phyloP scores from a whole-genome alignment of 495 filamentous ascomycete species.

The Aspergillus ostianus region DNA sequence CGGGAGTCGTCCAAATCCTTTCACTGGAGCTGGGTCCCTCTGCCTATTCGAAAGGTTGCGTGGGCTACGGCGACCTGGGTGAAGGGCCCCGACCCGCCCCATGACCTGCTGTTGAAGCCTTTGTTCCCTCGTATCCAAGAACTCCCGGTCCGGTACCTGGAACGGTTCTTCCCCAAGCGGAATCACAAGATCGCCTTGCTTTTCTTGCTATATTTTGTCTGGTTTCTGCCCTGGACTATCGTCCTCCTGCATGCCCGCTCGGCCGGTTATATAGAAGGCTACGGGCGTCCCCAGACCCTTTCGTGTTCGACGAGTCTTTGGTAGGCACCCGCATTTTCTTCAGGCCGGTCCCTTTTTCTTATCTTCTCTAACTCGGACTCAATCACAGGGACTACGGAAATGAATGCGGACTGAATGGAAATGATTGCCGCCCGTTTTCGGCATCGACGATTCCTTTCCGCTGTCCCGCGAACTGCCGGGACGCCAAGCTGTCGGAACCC shows the following conservation, averaged over 20 bases:
- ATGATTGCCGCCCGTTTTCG: constrained; percentile 77
- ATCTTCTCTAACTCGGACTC: neutral
- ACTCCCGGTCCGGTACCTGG: constrained; percentile 61
- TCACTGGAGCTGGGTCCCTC: constrained; percentile 52
- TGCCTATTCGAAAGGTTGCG: constrained; percentile 47
- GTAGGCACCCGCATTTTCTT: constrained; percentile 29
- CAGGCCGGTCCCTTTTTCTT: neutral
- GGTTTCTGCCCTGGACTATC: constrained; percentile 70
- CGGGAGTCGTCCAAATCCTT: constrained; percentile 54
- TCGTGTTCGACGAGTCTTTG: constrained; percentile 64
- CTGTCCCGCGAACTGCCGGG: constrained; percentile 74
- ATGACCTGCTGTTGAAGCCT: constrained; percentile 63
- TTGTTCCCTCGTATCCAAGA: constrained; percentile 68
- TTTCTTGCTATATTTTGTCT: constrained; percentile 60
- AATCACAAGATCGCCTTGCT: constrained; percentile 59
- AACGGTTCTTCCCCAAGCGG: constrained; percentile 61
- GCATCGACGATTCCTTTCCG: constrained; percentile 68
- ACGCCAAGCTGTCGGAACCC: constrained; percentile 64
- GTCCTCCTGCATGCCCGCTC: constrained; percentile 63
- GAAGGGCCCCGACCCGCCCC: constrained; percentile 66
- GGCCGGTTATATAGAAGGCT: constrained; percentile 65
- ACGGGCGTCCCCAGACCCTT: constrained; percentile 62
- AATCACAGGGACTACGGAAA: constrained; percentile 62
- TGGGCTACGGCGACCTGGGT: constrained; percentile 59
- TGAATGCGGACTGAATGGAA: constrained; percentile 75